Percentiles rank a stretch among this genome's conserved stretches.
These are phyloP conservation scores for Glycine soja DNA, from an alignment of 306 rosid species.

Conservation along the genomic window DNA sequence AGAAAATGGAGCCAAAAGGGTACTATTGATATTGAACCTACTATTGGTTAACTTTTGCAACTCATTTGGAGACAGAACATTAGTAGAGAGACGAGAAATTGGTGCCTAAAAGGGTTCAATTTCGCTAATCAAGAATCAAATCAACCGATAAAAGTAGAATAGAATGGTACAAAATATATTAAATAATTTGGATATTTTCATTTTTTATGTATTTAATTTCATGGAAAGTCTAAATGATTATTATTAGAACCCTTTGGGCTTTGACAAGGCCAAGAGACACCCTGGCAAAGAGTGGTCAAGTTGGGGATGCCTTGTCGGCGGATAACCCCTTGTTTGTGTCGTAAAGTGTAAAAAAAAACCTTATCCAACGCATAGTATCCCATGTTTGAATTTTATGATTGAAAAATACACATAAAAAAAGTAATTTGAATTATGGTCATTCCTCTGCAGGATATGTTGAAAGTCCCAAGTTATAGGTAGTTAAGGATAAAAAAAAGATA, in stretches of 20 bases:
- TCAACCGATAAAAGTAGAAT: not conserved
- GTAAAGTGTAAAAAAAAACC: constrained; percentile 1
- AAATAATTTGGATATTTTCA: not conserved
- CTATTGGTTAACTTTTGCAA: not conserved
- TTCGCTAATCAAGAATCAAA: not conserved
- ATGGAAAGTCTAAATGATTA: not conserved
- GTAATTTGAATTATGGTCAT: not conserved
- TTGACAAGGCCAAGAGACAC: constrained; percentile 18
- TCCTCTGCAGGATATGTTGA: no score
- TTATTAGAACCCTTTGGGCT: not conserved
- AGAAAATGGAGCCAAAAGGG: not conserved
- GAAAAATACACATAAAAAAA: not conserved
- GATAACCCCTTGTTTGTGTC: not conserved
- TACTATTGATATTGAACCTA: not conserved
- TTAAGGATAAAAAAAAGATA: no score
- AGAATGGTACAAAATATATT: not conserved
- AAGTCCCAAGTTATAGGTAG: no score
- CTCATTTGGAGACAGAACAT: not conserved
- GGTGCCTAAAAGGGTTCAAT: constrained; percentile 9
- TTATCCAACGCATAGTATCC: constrained; percentile 39
- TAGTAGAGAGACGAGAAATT: not conserved
- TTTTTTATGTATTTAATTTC: not conserved
- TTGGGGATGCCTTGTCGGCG: constrained; percentile 19
- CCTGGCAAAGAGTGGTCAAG: constrained; percentile 19
- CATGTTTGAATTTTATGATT: constrained; percentile 1